These are phyloP conservation scores for Vicia faba DNA, from an alignment of 306 rosid species.

Conservation along the genomic window DNA sequence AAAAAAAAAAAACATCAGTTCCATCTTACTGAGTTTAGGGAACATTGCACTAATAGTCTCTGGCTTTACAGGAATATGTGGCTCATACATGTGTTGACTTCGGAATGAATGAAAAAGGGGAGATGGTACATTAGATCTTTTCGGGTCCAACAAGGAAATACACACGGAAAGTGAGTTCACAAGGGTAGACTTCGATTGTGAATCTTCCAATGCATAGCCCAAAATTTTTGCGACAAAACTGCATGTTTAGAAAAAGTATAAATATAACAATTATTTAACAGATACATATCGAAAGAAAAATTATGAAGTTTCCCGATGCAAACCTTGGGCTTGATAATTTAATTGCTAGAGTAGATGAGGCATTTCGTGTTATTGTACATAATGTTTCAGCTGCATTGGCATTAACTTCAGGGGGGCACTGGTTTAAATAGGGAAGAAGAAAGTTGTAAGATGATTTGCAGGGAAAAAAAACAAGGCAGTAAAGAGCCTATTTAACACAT, in stretches of 20 bases:
- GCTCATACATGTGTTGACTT: constrained; percentile 84
- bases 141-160: constrained; percentile 95
- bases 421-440: constrained; percentile 42
- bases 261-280: constrained; percentile 20
- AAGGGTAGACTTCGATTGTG: constrained; percentile 76
- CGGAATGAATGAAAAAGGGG: constrained; percentile 88
- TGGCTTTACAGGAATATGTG: constrained; percentile 70
- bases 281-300: neutral
- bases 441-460: constrained; percentile 37
- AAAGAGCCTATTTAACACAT: constrained; percentile 8
- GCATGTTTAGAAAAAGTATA: constrained; percentile 39
- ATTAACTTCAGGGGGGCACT: constrained; percentile 94
- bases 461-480: neutral
- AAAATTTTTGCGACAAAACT: constrained; percentile 82
- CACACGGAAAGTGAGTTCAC: constrained; percentile 91
- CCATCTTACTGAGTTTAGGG: constrained; percentile 72
- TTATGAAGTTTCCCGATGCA: constrained; percentile 37
- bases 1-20: constrained; percentile 16
- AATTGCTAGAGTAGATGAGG: constrained; percentile 81
- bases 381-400: constrained; percentile 94
- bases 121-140: constrained; percentile 65
- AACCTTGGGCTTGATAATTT: constrained; percentile 96
- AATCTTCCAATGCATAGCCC: constrained; percentile 89
- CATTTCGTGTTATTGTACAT: constrained; percentile 83
- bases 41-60: constrained; percentile 91